These are phyloP conservation scores for Amaranthus tricolor DNA, from an alignment of 179 eudicot species.

Conservation along the genomic window DNA sequence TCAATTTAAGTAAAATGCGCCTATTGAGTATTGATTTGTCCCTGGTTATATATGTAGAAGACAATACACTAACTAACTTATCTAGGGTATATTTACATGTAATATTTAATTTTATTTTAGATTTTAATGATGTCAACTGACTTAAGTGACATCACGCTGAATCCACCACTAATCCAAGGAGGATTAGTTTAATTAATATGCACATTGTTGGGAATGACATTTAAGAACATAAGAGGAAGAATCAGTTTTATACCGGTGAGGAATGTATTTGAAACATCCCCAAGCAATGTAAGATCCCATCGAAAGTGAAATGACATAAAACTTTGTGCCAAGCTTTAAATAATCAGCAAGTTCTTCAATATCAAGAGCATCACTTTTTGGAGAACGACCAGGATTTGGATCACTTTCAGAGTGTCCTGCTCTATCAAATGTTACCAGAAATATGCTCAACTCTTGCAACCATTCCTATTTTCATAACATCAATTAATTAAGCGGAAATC, in stretches of 20 bases:
- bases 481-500: conserved; percentile 3
- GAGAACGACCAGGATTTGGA: conserved; percentile 64
- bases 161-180: no score
- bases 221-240: not conserved
- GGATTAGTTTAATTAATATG: no score
- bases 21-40: no score
- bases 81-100: no score
- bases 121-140: no score
- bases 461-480: conserved; percentile 41
- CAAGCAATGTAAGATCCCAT: conserved; percentile 58
- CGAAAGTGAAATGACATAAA: conserved; percentile 66
- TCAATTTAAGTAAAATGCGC: no score
- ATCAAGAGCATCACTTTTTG: conserved; percentile 63
- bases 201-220: not conserved
- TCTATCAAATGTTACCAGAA: conserved; percentile 58
- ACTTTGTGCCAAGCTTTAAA: conserved; percentile 55
- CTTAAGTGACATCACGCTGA: no score
- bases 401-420: conserved; percentile 90
- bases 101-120: no score
- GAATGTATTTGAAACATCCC: conserved; percentile 65
- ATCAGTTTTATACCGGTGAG: conserved; percentile 42
- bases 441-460: conserved; percentile 52
- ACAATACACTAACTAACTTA: no score
- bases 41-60: no score
- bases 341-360: conserved; percentile 76